These are phyloP conservation scores for Fusarium sp. DNA, from an alignment of 2,329 filamentous ascomycete genomes.

Conservation along the genomic window DNA sequence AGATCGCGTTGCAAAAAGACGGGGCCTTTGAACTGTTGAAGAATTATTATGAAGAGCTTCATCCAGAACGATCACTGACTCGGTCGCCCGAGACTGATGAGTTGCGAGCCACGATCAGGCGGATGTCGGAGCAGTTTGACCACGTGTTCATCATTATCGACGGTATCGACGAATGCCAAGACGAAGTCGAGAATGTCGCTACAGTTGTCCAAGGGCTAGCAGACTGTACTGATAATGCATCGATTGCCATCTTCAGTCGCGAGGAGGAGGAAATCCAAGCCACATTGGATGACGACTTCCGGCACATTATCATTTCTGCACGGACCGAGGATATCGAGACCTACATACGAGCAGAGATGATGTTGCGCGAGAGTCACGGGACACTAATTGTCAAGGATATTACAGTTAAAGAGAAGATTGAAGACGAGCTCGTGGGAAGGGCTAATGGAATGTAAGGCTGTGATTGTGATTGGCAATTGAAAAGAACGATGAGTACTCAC, in stretches of 20 bases:
- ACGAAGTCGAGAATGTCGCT: not conserved
- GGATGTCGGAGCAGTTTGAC: not conserved
- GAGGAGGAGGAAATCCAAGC: conserved; percentile 9
- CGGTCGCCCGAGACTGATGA: not conserved
- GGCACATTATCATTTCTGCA: conserved; percentile 3
- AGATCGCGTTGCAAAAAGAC: conserved; percentile 21
- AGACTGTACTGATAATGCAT: not conserved
- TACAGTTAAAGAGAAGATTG: conserved; percentile 2
- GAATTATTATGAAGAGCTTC: conserved; percentile 6
- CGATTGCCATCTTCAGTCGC: conserved; percentile 15
- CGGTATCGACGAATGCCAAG: conserved; percentile 6
- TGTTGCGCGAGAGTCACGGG: not conserved
- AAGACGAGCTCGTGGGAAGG: not conserved
- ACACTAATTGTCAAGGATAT: not conserved
- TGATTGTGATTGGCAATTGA: too few relatives aligned
- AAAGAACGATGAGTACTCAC: too few relatives aligned
- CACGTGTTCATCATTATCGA: not conserved
- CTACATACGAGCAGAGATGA: conserved; percentile 15
- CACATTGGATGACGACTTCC: not conserved
- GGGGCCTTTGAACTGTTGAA: conserved; percentile 4
- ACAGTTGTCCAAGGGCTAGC: not conserved
- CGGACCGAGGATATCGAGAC: conserved; percentile 9
- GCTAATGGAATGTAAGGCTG: conserved; percentile 32
- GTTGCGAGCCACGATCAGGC: not conserved
- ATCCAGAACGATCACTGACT: not conserved